Evolutionary conservation across 208 protist genomes (phyloP).

Genomic region (Tritrichomonas musculus): DNA sequence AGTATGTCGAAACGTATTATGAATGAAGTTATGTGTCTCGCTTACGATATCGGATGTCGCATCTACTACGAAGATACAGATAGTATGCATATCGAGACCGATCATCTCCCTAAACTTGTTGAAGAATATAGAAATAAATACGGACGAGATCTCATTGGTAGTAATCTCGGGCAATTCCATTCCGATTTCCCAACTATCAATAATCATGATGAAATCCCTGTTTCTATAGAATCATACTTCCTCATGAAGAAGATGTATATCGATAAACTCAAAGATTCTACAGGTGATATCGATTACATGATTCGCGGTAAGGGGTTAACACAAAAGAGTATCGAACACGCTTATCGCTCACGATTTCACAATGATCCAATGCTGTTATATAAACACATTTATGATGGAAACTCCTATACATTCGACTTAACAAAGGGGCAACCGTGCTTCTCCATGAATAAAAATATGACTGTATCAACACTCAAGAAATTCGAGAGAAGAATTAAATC

Average conservation of each 20-base stretch:
- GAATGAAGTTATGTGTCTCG: conserved; percentile 2
- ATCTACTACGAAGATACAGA: conserved; percentile 26
- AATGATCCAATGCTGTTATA: no score
- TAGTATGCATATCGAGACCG: background rate
- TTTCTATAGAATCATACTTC: background rate
- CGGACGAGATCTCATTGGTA: background rate
- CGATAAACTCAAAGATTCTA: background rate
- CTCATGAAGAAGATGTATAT: background rate
- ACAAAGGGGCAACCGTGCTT: no score
- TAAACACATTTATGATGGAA: no score
- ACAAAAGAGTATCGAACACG: background rate
- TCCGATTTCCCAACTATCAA: background rate
- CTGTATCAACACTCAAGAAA: no score
- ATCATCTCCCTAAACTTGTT: background rate
- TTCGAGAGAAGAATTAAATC: no score
- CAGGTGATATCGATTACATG: background rate
- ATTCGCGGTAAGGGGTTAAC: background rate
- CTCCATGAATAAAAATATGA: no score
- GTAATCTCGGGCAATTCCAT: background rate
- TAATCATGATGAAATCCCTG: no score
- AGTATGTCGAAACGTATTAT: conserved; percentile 5
- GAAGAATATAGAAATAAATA: background rate
- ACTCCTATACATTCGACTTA: no score
- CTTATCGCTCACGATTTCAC: no score
- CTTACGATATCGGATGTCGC: background rate